These are phyloP conservation scores for Arthrobotrys megalospora DNA, from an alignment of 2,329 filamentous ascomycete species.

Conservation along the genomic window DNA sequence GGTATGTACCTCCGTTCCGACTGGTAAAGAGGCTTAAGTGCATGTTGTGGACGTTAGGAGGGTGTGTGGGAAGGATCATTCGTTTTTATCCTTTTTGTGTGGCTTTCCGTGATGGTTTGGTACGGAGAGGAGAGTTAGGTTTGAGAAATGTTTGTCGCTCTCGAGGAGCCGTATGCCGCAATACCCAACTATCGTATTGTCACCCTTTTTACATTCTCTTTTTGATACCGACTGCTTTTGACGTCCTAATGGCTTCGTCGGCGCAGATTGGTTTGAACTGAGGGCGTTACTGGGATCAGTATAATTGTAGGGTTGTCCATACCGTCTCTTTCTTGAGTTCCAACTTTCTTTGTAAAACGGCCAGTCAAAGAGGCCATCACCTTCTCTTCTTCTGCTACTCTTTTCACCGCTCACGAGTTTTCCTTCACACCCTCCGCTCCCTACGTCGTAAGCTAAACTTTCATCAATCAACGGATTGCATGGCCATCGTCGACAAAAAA, in stretches of 20 bases:
- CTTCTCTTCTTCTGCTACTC: constrained; percentile 42
- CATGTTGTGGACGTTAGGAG: constrained; percentile 63
- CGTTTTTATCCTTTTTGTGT: constrained; percentile 33
- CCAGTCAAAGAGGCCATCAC: constrained; percentile 33
- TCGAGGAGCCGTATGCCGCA: constrained; percentile 49
- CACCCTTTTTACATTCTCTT: constrained; percentile 55
- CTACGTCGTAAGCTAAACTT: constrained; percentile 62
- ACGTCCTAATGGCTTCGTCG: constrained; percentile 52
- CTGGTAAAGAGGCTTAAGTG: constrained; percentile 62
- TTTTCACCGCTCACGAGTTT: constrained; percentile 10
- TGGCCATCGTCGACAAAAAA: constrained; percentile 48
- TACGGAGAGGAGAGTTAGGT: constrained; percentile 25
- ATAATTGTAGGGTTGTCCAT: constrained; percentile 62
- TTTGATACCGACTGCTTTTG: constrained; percentile 1
- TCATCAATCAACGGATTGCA: constrained; percentile 62
- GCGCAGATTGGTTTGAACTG: constrained; percentile 8
- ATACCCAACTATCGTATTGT: constrained; percentile 62
- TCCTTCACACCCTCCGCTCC: constrained; percentile 53
- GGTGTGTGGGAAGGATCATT: constrained; percentile 53
- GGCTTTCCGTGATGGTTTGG: constrained; percentile 17
- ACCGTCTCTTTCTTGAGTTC: constrained; percentile 19
- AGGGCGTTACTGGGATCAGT: constrained; percentile 59
- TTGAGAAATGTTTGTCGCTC: constrained; percentile 29
- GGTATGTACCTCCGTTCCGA: constrained; percentile 63
- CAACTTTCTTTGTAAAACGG: constrained; percentile 40